Base-by-base conservation (phyloP, 257 asterid genomes). In the Prunella vulgaris region DNA sequence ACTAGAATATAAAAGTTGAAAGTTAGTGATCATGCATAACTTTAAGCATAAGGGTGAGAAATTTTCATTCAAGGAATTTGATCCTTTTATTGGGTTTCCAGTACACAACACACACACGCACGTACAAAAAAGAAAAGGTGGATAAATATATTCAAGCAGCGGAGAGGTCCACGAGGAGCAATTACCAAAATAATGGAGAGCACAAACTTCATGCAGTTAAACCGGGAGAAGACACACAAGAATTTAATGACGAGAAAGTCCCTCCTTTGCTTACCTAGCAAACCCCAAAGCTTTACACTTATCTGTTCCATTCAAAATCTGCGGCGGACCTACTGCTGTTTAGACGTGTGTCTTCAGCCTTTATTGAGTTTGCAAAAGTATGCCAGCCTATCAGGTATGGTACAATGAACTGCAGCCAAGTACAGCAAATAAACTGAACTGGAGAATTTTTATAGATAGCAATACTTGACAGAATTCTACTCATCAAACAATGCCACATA, bases 381-480 rank as follows among this genome's bases (percentile, higher is more conserved):
- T 90, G 85, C 98, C 98, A 93, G 22, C 98, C 98, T 70, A 93
- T 33, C 40, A 93, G 89, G 87, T 84, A 85, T 20, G 98, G 97
- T 66, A 93, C 32, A 60, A 93, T 67, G 72, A 80, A 93, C 99
- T 93, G 96, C 89, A 76, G 33, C 64, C 20, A 63, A 64, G 49
- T 62, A 64, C 27, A 74, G 21, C 58, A 65, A 64, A 67, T 20
- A 53, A 59, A 40, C 61, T 59, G 53, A 74, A 78, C 60, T 25
- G 46, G 4, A 21, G 74, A 64, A 67, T 17, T 10, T 42, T 38
- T 37, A 68, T 18, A 1, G 14, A 25, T 0, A 6, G 17, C 15
- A 20, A 17, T 61, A 59, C 58, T n/a, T 37, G 40, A 63, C 35
- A 60, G n/a, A 59, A 59, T 56, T 57, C 33, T 58, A 24, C 62